A percentile compares a stretch with the other conserved stretches of the same genome.
Evolutionary conservation across 257 asterid species (phyloP).

Genomic region (Solanum appendiculatum): DNA sequence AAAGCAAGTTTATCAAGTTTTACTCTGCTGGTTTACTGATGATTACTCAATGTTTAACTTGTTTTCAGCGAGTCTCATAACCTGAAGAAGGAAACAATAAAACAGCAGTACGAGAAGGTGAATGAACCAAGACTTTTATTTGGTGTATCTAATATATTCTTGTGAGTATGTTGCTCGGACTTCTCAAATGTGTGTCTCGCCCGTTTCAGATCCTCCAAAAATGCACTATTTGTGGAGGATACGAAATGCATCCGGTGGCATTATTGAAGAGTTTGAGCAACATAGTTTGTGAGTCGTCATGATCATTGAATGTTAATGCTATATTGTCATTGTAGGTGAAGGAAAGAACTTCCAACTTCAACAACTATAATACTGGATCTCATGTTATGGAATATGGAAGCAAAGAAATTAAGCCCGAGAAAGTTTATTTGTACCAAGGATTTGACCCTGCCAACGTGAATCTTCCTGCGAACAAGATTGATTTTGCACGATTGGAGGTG

Average conservation of each 20-base stretch:
- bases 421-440: constrained; percentile 68
- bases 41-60: not conserved
- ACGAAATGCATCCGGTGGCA: not conserved
- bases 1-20: not conserved
- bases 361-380: constrained; percentile 53
- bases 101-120: constrained; percentile 65
- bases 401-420: constrained; percentile 45
- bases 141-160: not conserved
- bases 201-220: not conserved
- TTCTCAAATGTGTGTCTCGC: not conserved
- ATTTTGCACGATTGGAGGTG: constrained; percentile 25
- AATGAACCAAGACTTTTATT: not conserved
- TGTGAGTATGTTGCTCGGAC: not conserved
- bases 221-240: not conserved
- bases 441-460: constrained; percentile 62
- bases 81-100: constrained; percentile 57
- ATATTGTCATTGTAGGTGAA: constrained; percentile 41
- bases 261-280: not conserved
- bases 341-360: constrained; percentile 65
- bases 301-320: not conserved
- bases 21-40: not conserved
- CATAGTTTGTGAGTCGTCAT: not conserved
- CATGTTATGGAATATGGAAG: constrained; percentile 94
- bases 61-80: constrained; percentile 68
- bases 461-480: constrained; percentile 43